Base-by-base conservation (phyloP, 805 yeast species). In the Candida stauntonica region DNA sequence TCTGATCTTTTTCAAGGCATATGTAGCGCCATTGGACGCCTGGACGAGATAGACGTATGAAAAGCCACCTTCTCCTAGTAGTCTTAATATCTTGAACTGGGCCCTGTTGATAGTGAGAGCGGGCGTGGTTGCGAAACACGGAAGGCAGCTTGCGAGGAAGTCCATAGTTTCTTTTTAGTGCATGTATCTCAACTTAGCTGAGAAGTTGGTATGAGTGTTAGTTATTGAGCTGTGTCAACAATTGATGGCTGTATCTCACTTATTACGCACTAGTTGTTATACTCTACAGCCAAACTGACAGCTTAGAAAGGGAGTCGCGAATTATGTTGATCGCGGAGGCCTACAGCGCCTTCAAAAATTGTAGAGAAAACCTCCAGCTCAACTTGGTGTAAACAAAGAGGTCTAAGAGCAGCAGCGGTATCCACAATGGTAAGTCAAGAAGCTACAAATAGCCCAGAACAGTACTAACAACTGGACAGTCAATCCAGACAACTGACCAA, bases 31-130 rank as follows among this genome's bases (percentile, higher is more conserved):
- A 46, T 68, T 64, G 9, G 57, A 49, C 18, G 67, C 65, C 46
- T 77, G 69, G 4, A 88, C 95, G 17, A 87, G 65, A 54, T 89
- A 89, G 7, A 86, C 95, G 50, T 83, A 87, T 1, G 95, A 81
- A 55, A 83, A 84, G 12, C 93, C 94, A 3, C 95, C 95, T 63
- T 88, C 97, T 8, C 95, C 96, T 6, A 89, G 65, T n/a, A 89
- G 68, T 42, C 77, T 72, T 38, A 78, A 62, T 14, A 89, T 81
- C 50, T 67, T 69, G 63, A 81, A 85, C 33, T 67, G 66, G 26
- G 75, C 68, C 39, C 76, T 75, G 57, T 84, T 83, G 46, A 89
- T 74, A 14, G 67, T 54, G 9, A 88, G 63, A 7, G 70, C 69
- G 1, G 93, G 89, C 13, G 74, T 52, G n/a, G 58, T 46, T 23